Evolutionary conservation across 1,284 basidiomycete species (phyloP).

Genomic region (Trichosporon sp.): DNA sequence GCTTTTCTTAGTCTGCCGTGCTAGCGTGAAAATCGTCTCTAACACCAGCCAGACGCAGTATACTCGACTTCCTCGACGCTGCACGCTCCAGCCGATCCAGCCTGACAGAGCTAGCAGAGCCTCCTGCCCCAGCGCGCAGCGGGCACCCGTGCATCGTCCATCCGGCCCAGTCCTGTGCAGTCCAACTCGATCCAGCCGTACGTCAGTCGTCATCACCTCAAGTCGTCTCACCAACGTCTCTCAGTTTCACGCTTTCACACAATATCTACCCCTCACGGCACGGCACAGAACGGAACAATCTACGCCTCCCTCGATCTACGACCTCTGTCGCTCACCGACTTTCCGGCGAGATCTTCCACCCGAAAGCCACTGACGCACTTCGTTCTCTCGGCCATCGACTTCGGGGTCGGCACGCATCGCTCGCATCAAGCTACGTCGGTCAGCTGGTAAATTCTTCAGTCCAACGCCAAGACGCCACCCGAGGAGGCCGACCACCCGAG

Average conservation of each 20-base stretch:
- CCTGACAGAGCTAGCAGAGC: neutral
- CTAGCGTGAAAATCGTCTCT: constrained; percentile 7
- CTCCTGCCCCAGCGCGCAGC: neutral
- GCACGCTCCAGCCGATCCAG: neutral
- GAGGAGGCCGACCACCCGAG: constrained; percentile 14
- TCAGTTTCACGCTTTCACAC: neutral
- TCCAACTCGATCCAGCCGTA: constrained; percentile 6
- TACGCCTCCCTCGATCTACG: neutral
- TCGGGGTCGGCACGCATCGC: constrained; percentile 15
- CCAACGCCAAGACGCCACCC: constrained; percentile 18
- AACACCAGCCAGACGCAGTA: neutral
- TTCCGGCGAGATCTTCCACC: neutral
- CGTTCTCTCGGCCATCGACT: neutral
- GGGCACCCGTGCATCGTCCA: neutral
- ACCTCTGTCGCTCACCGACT: neutral
- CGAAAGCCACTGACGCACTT: neutral
- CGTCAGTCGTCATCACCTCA: constrained; percentile 4
- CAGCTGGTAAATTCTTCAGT: neutral
- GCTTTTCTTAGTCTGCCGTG: neutral
- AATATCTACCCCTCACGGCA: neutral
- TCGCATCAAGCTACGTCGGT: constrained; percentile 15
- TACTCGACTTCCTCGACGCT: constrained; percentile 3
- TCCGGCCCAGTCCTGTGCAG: neutral
- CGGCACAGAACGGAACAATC: constrained; percentile 1
- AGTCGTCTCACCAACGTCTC: constrained; percentile 2